Base-by-base conservation (phyloP, 306 rosid species). In the Vigna nakashimae region DNA sequence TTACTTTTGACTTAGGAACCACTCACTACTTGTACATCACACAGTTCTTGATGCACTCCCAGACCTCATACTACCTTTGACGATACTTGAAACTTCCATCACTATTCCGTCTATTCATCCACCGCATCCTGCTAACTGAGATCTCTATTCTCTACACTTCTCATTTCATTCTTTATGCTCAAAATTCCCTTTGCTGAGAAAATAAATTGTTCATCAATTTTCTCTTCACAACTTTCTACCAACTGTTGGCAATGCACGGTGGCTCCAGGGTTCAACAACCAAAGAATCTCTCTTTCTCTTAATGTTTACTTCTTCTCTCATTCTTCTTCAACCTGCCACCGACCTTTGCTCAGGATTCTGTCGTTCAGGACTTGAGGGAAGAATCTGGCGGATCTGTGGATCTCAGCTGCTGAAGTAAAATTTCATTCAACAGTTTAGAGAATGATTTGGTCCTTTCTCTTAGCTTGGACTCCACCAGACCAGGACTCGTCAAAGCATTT, bases 341-440 rank as follows among this genome's bases (percentile, higher is more conserved):
- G 28, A 26, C 28, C 28, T 26, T 26, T 26, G 28, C 28, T 26
- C 28, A 26, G 28, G 28, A 26, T 26, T 26, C 28, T 26, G 28
- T 26, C 28, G 28, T 26, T 26, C 28, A 26, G 28, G 28, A 26
- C 28, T 3, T 26, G 28, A 26, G 3, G 28, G 3, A 26, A 26
- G 28, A 26, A 26, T 26, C 28, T 26, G 38, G 38, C 7, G 38
- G 38, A 34, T 34, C 38, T 34, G 38, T 34, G 93, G 91, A 88
- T 5, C 43, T 84, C 86, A 45, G 94, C 52, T 97, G 97, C 26
- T 85, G 88, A 75, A 90, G 96, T 92, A 24, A 77, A 75, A 77
- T 90, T 74, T 69, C 64, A 11, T 73, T 88, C 34, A 30, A 30
- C 34, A 82, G 82, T 70, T 69, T 69, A 70, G 81, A 73, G 30